Evolutionary conservation across 305 asterid genomes (phyloP).

Genomic region (Fraxinus sp.): DNA sequence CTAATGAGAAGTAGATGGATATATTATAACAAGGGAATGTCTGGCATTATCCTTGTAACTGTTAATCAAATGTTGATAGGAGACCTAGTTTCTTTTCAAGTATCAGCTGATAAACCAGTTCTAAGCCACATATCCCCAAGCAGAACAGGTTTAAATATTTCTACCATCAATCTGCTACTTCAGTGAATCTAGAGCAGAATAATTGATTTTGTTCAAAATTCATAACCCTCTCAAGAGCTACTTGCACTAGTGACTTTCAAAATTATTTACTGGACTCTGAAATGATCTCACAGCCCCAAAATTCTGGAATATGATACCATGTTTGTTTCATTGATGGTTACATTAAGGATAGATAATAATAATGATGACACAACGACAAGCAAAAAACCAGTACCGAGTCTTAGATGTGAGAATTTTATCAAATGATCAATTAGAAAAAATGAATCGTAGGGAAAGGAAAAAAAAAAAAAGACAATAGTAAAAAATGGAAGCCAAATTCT

Average conservation of each 20-base stretch:
- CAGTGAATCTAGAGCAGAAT: constrained; percentile 8
- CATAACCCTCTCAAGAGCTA: not conserved
- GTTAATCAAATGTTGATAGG: not conserved
- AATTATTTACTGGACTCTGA: not conserved
- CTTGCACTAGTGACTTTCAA: not conserved
- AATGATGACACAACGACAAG: not conserved
- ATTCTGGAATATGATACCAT: not conserved
- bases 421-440: not conserved
- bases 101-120: not conserved
- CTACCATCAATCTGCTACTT: not conserved
- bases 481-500: not conserved
- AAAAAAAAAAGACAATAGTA: not conserved
- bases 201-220: not conserved
- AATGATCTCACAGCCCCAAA: not conserved
- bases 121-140: not conserved
- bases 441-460: not conserved
- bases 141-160: not conserved
- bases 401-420: not conserved
- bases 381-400: not conserved
- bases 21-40: not conserved
- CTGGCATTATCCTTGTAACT: constrained; percentile 6
- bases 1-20: not conserved
- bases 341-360: not conserved
- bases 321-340: not conserved
- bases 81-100: not conserved